Conservation (phyloP, 2,329 filamentous ascomycete species). For the Alternaria angustiovoidea region DNA sequence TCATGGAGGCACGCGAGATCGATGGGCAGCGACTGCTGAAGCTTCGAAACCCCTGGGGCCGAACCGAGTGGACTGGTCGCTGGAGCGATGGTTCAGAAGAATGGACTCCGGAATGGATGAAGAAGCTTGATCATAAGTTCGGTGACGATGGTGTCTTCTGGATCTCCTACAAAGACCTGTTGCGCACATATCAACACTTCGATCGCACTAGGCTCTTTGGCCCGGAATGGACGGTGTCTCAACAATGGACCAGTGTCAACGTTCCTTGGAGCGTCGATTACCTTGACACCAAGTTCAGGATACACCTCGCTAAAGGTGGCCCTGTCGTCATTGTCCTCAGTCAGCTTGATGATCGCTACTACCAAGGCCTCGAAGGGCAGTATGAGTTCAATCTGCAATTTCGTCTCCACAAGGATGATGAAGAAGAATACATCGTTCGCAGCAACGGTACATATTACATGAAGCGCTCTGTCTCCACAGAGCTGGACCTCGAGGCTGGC, state of each 20-base stretch:
- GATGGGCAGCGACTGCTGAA: constrained; percentile 62
- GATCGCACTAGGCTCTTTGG: constrained; percentile 69
- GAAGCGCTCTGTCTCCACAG: constrained; percentile 77
- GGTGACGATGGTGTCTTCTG: constrained; percentile 76
- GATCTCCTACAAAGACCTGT: constrained; percentile 67
- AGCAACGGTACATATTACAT: constrained; percentile 67
- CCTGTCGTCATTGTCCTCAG: constrained; percentile 67
- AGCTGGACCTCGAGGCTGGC: constrained; percentile 76
- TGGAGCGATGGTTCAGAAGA: constrained; percentile 86
- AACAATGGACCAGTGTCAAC: constrained; percentile 68
- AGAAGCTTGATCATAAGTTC: constrained; percentile 75
- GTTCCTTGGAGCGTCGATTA: constrained; percentile 70
- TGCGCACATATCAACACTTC: constrained; percentile 66
- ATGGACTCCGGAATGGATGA: constrained; percentile 82
- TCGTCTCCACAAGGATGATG: constrained; percentile 66
- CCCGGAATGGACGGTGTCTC: constrained; percentile 66
- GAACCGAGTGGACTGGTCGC: constrained; percentile 79
- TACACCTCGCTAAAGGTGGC: constrained; percentile 61
- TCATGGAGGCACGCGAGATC: constrained; percentile 67
- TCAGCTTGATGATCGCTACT: constrained; percentile 69
- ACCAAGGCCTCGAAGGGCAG: constrained; percentile 64
- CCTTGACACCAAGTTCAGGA: constrained; percentile 66
- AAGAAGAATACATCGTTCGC: constrained; percentile 66
- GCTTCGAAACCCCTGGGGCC: constrained; percentile 79
- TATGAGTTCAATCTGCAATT: constrained; percentile 67